These are phyloP conservation scores for Gyrodon lividus DNA, from an alignment of 768 basidiomycete species.

Conservation along the genomic window DNA sequence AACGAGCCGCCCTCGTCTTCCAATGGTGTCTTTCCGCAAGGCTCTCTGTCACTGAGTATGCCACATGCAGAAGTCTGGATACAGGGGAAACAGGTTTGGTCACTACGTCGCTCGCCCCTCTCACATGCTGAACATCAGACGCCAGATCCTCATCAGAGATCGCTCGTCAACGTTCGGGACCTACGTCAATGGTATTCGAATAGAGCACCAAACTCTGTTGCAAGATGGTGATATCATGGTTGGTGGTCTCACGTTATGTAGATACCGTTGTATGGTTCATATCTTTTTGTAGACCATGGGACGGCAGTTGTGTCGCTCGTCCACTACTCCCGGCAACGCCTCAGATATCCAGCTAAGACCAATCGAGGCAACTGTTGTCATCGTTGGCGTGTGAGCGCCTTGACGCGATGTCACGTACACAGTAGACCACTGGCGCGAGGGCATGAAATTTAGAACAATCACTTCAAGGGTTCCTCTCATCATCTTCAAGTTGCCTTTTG, in stretches of 20 bases:
- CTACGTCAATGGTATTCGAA: slow-evolving; percentile 43
- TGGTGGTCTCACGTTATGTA: slow-evolving; percentile 13
- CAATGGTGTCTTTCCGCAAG: slow-evolving; percentile 45
- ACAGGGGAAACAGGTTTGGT: slow-evolving; percentile 40
- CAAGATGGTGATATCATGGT: slow-evolving; percentile 47
- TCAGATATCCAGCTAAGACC: slow-evolving; percentile 47
- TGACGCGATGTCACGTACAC: no score
- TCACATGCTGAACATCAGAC: slow-evolving; percentile 7
- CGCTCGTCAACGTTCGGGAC: slow-evolving; percentile 48
- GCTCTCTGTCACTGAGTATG: slow-evolving; percentile 39
- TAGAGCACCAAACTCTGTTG: slow-evolving; percentile 37
- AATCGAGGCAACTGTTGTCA: slow-evolving; percentile 40
- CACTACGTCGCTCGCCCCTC: slow-evolving; percentile 3
- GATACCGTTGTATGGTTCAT: slow-evolving; percentile 3
- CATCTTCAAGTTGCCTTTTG: background rate
- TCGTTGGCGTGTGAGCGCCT: slow-evolving; percentile 31
- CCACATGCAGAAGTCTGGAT: slow-evolving; percentile 49
- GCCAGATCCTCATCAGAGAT: slow-evolving; percentile 48
- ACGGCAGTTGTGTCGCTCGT: slow-evolving; percentile 36
- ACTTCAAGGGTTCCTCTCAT: background rate
- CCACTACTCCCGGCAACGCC: slow-evolving; percentile 37
- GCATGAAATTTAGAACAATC: background rate
- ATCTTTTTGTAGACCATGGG: slow-evolving; percentile 40
- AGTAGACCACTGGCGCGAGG: no score
- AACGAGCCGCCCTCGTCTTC: slow-evolving; percentile 19